phyloP scores from a whole-genome alignment of 2,329 filamentous ascomycete species.

The Aspergillus hiratsukae region DNA sequence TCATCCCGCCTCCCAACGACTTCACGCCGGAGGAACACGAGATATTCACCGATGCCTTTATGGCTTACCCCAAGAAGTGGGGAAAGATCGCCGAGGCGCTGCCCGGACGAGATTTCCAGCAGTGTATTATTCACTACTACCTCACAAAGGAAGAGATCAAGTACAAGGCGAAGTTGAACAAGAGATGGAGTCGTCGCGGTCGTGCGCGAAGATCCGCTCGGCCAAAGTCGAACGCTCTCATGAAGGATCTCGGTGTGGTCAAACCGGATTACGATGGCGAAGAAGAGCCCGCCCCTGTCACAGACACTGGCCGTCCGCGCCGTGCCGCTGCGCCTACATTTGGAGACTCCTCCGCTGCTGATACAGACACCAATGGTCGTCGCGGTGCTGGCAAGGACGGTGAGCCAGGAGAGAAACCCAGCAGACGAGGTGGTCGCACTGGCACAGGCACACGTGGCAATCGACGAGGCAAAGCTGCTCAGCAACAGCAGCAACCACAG shows the following conservation, averaged over 20 bases:
- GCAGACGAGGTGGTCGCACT: slow-evolving; percentile 31
- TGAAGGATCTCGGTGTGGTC: slow-evolving; percentile 43
- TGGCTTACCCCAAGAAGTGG: slow-evolving; percentile 48
- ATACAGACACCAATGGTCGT: slow-evolving; percentile 34
- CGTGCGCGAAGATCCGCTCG: slow-evolving; percentile 35
- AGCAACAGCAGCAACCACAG: slow-evolving; percentile 14
- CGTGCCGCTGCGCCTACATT: slow-evolving; percentile 49
- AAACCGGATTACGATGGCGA: slow-evolving; percentile 43
- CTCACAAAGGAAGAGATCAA: slow-evolving; percentile 47
- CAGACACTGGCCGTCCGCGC: slow-evolving; percentile 47
- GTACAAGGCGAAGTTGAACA: slow-evolving; percentile 48
- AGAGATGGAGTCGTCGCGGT: slow-evolving; percentile 42
- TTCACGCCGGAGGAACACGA: slow-evolving; percentile 46
- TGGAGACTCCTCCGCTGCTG: slow-evolving; percentile 33
- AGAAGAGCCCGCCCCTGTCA: slow-evolving; percentile 42
- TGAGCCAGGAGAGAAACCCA: slow-evolving; percentile 33
- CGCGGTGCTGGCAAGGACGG: slow-evolving; percentile 30
- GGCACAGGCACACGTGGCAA: slow-evolving; percentile 32
- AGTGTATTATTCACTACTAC: slow-evolving; percentile 50
- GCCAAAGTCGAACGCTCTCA: slow-evolving; percentile 46
- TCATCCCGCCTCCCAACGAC: slow-evolving; percentile 43
- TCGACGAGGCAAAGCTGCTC: slow-evolving; percentile 29
- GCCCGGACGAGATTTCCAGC: slow-evolving; percentile 43
- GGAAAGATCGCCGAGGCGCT: slow-evolving; percentile 47
- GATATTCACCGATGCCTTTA: slow-evolving; percentile 45